Conservation (phyloP, 169 alveolate genomes). For the Plasmodium gallinaceum region DNA sequence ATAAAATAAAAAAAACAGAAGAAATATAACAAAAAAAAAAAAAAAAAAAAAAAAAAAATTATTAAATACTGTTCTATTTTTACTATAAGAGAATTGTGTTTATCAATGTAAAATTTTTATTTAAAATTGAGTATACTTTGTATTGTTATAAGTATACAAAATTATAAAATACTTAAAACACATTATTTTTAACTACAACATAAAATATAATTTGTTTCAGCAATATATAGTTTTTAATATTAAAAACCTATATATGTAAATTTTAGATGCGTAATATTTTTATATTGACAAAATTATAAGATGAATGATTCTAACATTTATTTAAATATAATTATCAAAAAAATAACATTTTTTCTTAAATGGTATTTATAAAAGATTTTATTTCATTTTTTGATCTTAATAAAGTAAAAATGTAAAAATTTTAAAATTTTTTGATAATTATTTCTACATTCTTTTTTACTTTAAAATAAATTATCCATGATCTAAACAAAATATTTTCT, state of each 20-base stretch:
- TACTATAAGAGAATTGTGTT: too few species aligned
- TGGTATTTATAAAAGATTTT: neutral
- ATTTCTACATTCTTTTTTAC: neutral
- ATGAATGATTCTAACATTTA: neutral
- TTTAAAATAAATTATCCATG: conserved; percentile 6
- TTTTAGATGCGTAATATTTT: neutral
- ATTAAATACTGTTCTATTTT: too few species aligned
- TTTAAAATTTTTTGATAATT: neutral
- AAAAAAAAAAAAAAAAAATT: too few species aligned
- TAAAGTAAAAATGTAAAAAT: too few species aligned
- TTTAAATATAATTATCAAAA: neutral
- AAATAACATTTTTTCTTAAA: neutral
- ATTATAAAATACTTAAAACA: too few species aligned
- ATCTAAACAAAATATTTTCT: too few species aligned
- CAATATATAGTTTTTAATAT: neutral
- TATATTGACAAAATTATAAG: neutral
- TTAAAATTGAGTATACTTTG: too few species aligned
- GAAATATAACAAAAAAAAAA: too few species aligned
- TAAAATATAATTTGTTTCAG: neutral
- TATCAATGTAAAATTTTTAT: too few species aligned
- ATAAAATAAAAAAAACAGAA: too few species aligned
- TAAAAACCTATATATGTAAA: neutral
- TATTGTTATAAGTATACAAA: too few species aligned
- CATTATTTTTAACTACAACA: neutral
- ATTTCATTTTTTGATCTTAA: too few species aligned